Base-by-base conservation (phyloP, 2,329 filamentous ascomycete species). In the Aspergillus felis region DNA sequence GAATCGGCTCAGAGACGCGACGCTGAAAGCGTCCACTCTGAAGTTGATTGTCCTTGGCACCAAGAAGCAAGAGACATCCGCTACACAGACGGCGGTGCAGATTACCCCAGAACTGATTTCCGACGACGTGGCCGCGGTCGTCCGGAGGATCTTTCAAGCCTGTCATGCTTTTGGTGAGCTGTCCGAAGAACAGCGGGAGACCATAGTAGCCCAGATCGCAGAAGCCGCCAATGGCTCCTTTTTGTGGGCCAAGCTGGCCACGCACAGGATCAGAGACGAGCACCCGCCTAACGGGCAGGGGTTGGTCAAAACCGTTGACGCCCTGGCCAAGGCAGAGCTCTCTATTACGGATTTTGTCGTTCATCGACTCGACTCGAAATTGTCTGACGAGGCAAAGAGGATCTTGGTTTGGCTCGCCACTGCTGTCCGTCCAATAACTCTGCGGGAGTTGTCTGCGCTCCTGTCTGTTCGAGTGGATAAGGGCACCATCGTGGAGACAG, bases 381-480 rank as follows among this genome's bases (percentile, higher is more conserved):
- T 74, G 10, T 69, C 53, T 1, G 68, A 72, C 7, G 69, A 73
- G 42, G 70, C 65, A 3, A 72, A 69, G 52, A 55, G 61, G 9
- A 70, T 76, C 50, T 55, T 77, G 20, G 55, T 70, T 4, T 77
- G 74, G 74, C 70, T 78, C 25, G 69, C 71, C 3, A 75, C 71
- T 4, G 68, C 71, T 0, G 60, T 71, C 22, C 73, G 74, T 1
- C 75, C 75, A 17, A 56, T 78, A 14, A 62, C 66, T 2, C 32
- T 70, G 1, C 65, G 64, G 50, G 74, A 76, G 55, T 57, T 77
- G 2, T 59, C 62, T 4, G 57, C 66, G 2, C 61, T 77, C 20
- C 51, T 66, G 5, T 68, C 68, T 1, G 59, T 76, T 14, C 64
- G 72, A 46, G 29, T 66, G 0, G 70, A 73, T 9, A 74, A 73